Evolutionary conservation across 768 basidiomycete genomes (phyloP), one percentile per base, ranked within the genome.

Genomic region (Collybia sordida): DNA sequence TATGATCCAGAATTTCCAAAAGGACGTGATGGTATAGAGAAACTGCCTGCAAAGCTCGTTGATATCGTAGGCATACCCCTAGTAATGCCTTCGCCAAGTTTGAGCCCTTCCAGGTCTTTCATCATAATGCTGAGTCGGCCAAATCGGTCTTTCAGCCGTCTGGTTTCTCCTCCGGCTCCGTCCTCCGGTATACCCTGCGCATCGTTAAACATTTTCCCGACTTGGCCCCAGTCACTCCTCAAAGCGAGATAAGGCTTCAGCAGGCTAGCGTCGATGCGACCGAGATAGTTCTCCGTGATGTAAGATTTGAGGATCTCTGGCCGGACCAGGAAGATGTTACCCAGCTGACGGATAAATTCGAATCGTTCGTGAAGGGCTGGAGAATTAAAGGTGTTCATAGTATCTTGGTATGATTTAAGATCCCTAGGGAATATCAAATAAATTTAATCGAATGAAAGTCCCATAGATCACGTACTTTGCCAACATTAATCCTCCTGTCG

Each of bases 321-420:
- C 47, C 88, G 91, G 42, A 99, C 90, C 55, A 98, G 88, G 79
- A 98, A 99, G 55, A 95, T 80, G 62, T 98, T 96, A 57, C 96
- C 97, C 4, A 99, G 83, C 67, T 98, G 95, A 35, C 95, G 88
- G 54, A 98, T 86, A 73, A 98, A 98, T 64, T 98, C 97, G 72
- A 96, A 99, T 19, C 96, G 93, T 65, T 98, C 95, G 56, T 87
- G 82, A 6, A 99, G 77, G 6, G 89, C 78, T 9, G 91, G 83
- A 37, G 97, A 85, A 24, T 79, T 77, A 71, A 96, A 98, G n/a
- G 80, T 83, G 53, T 78, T 73, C 56, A 97, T 82, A 1, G 82
- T 81, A 59, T 98, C 97, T 73, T 98, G 97, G 62, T 99, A 99
- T 18, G 89, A 85, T 57, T 95, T 97, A 58, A 99, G 82, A 64